Evolutionary conservation across 176 grass and related monocot genomes (phyloP), one percentile per base, ranked within the genome.

Genomic region (Paspalum vaginatum): DNA sequence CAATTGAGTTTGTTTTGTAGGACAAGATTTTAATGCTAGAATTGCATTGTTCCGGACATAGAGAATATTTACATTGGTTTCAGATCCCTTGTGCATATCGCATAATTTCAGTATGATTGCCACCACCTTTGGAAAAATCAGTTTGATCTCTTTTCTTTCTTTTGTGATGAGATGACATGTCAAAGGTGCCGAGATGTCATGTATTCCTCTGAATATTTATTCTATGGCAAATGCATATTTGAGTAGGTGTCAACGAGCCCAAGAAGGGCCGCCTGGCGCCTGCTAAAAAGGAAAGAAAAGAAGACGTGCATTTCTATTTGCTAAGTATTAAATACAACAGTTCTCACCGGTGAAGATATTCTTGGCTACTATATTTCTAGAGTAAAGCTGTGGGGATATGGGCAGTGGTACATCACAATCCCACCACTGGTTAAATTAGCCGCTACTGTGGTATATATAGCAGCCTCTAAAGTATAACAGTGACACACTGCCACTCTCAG

Each of bases 341-440:
- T 71, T 53, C 60, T 81, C 17, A 61, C 12, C 54, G 1, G 12
- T 56, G 25, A 32, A 7, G 15, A 72, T 27, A 76, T 82, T 63
- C 45, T 55, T 55, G 32, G 21, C 43, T 62, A 18, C 43, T 62
- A 18, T 63, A 26, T 48, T 77, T 79, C 37, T 22, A 25, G 42
- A 65, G 76, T 61, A 51, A 70, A 77, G 27, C 18, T 76, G 47
- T 39, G 7, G 47, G 56, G 72, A 87, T 82, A 67, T 79, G 48
- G 77, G 74, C 11, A 89, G 87, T 89, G 39, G 40, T 15, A 51
- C 54, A 70, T 89, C 87, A 80, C 81, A 55, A 75, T 85, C 77
- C 48, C 40, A 40, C 52, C 45, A 8, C 54, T 50, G 75, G 61
- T 74, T 79, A 60, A 69, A 54, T 76, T 60, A 79, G 12, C 15